Conservation (phyloP, 208 protist species). For the Zelonia costaricensis region DNA sequence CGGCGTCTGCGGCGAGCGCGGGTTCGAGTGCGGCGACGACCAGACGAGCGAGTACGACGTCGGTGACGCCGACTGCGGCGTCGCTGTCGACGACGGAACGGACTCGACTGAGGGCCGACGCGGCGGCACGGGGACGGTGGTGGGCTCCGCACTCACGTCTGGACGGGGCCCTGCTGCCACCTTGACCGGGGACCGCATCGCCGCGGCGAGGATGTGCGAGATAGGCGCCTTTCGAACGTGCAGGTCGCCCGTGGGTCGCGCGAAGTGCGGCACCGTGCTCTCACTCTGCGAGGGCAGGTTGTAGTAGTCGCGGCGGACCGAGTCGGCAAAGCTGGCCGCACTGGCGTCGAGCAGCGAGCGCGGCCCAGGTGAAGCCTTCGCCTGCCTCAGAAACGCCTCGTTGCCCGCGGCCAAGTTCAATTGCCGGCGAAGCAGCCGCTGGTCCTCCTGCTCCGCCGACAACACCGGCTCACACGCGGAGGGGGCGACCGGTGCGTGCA, state of each 20-base stretch:
- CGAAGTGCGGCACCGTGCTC: neutral
- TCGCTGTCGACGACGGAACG: neutral
- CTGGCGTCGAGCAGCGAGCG: constrained; percentile 5
- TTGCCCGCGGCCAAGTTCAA: neutral
- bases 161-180: neutral
- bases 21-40: neutral
- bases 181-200: neutral
- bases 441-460: too few relatives aligned
- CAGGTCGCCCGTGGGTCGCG: neutral
- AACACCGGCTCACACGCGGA: too few relatives aligned
- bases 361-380: neutral
- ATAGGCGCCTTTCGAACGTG: constrained; percentile 3
- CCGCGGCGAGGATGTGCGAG: neutral
- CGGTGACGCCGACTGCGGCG: neutral
- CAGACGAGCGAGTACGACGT: neutral
- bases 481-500: too few relatives aligned
- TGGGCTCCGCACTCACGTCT: neutral
- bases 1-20: neutral
- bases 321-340: neutral
- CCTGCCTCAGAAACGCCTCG: neutral
- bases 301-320: constrained; percentile 11
- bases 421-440: too few relatives aligned
- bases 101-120: neutral
- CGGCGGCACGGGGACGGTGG: neutral
- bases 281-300: neutral